phyloP scores from a whole-genome alignment of 441 rosid species.

The Mallotus repandus region DNA sequence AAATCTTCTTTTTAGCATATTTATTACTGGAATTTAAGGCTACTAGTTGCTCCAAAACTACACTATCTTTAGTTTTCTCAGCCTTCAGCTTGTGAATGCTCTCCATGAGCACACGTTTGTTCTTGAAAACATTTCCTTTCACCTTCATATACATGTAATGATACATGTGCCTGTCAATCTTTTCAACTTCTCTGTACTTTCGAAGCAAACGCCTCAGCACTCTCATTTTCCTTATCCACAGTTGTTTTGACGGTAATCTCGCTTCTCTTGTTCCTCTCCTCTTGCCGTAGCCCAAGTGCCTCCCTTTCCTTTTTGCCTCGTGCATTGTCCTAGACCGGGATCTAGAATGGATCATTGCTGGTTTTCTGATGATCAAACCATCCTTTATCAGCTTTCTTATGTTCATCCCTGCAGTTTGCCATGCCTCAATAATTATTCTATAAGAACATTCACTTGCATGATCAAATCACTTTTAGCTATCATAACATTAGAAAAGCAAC shows the following conservation, averaged over 20 bases:
- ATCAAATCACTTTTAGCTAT: too few species aligned
- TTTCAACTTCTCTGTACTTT: slow-evolving; percentile 57
- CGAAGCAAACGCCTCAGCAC: slow-evolving; percentile 62
- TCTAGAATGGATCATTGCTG: slow-evolving; percentile 76
- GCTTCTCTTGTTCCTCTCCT: slow-evolving; percentile 83
- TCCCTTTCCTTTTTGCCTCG: slow-evolving; percentile 74
- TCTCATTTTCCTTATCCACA: slow-evolving; percentile 74
- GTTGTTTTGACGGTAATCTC: slow-evolving; percentile 61
- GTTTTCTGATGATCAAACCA: slow-evolving; percentile 87
- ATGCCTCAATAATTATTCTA: too few species aligned
- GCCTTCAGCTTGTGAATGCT: slow-evolving; percentile 74
- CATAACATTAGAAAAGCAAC: too few species aligned
- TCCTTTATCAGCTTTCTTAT: slow-evolving; percentile 86
- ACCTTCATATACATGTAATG: slow-evolving; percentile 80
- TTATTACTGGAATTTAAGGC: slow-evolving; percentile 32
- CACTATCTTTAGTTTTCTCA: slow-evolving; percentile 59
- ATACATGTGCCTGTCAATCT: slow-evolving; percentile 78
- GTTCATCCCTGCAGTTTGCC: slow-evolving; percentile 57
- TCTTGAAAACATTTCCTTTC: slow-evolving; percentile 76
- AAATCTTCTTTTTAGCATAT: neutral
- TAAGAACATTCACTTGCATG: too few species aligned
- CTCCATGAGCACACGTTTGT: slow-evolving; percentile 80
- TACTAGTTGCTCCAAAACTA: slow-evolving; percentile 60
- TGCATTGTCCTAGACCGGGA: slow-evolving; percentile 67
- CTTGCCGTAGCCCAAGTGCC: slow-evolving; percentile 82